Evolutionary conservation across 768 basidiomycete genomes (phyloP).

Genomic region (Amanita brunnescens): DNA sequence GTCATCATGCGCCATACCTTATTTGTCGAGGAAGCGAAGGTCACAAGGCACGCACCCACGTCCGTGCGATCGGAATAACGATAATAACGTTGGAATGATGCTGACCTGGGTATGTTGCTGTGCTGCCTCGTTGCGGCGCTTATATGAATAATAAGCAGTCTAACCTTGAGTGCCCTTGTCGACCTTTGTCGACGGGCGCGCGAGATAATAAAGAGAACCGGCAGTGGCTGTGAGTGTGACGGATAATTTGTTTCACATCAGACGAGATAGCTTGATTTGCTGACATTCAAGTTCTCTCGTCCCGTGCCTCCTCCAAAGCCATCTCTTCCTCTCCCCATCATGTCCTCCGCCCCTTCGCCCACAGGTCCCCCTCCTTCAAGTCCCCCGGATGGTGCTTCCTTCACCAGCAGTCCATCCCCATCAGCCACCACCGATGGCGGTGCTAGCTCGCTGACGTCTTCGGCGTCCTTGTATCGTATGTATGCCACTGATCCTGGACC

Average conservation of each 20-base stretch:
- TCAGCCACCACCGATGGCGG: neutral
- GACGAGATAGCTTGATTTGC: neutral
- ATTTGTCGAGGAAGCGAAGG: no score
- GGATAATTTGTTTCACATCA: conserved; percentile 5
- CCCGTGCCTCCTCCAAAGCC: neutral
- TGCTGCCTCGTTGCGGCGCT: no score
- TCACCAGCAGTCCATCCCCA: conserved; percentile 1
- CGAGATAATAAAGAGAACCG: neutral
- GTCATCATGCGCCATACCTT: no score
- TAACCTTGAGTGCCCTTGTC: no score
- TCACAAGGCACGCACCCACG: no score
- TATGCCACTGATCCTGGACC: conserved; percentile 6
- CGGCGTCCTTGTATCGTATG: conserved; percentile 26
- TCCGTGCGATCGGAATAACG: no score
- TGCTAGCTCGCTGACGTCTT: conserved; percentile 12
- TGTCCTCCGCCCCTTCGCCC: conserved; percentile 4
- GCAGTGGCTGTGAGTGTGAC: conserved; percentile 7
- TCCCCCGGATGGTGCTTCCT: neutral
- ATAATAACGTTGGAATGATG: no score
- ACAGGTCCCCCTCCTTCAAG: conserved; percentile 2
- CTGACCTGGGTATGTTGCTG: no score
- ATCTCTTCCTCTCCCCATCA: conserved; percentile 2
- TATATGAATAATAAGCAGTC: no score
- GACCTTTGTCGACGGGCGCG: neutral
- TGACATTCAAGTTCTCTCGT: no score